Conservation (phyloP, 2,329 filamentous ascomycete genomes). For the Eurotiales sp. region DNA sequence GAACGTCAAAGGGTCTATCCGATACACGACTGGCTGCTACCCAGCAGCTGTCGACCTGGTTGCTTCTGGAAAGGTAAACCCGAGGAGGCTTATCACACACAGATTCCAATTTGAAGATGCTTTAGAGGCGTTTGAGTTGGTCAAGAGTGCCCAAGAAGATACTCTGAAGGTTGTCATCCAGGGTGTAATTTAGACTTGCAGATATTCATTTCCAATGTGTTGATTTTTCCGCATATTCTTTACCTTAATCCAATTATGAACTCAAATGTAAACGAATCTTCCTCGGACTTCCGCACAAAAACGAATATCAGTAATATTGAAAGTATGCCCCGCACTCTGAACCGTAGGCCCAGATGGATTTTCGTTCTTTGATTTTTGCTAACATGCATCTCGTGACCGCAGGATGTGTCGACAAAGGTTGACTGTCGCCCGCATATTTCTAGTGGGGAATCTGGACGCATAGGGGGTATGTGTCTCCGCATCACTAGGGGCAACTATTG, state of each 20-base stretch:
- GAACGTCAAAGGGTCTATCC: slow-evolving; percentile 49
- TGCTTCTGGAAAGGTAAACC: slow-evolving; percentile 42
- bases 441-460: background rate
- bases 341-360: background rate
- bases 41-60: slow-evolving; percentile 49
- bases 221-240: too few species aligned
- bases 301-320: background rate
- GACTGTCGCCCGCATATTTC: background rate
- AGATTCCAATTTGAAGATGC: slow-evolving; percentile 45
- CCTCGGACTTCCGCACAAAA: background rate
- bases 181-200: slow-evolving; percentile 1
- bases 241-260: too few species aligned
- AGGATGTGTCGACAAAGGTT: background rate
- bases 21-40: slow-evolving; percentile 51
- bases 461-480: background rate
- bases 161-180: slow-evolving; percentile 45
- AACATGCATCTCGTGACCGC: background rate
- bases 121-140: slow-evolving; percentile 47
- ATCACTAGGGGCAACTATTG: background rate
- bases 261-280: background rate
- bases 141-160: slow-evolving; percentile 35
- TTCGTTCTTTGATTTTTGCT: background rate
- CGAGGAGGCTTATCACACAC: slow-evolving; percentile 39
- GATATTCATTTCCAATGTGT: background rate
- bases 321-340: background rate